Conservation (phyloP, 805 yeast species). For the Saturnispora hagleri region DNA sequence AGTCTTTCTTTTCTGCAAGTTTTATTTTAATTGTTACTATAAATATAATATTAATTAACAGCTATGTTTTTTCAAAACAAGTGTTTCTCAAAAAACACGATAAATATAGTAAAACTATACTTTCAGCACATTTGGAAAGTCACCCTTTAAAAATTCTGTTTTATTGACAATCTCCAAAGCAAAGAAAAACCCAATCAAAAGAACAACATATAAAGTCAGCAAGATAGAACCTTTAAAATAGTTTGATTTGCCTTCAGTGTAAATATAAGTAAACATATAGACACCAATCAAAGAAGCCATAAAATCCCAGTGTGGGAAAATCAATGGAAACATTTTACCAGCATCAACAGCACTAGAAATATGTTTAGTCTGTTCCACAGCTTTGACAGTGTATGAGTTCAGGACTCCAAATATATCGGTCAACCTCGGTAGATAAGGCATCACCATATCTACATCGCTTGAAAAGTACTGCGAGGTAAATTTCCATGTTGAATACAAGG, state of each 20-base stretch:
- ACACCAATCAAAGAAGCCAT: constrained; percentile 79
- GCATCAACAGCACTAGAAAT: constrained; percentile 3
- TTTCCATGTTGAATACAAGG: constrained; percentile 57
- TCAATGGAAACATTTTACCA: constrained; percentile 55
- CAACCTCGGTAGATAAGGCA: constrained; percentile 9
- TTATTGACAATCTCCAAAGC: constrained; percentile 32
- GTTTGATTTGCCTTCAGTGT: constrained; percentile 94
- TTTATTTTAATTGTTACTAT: not conserved
- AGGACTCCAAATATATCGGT: constrained; percentile 7
- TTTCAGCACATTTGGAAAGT: not conserved
- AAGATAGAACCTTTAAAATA: constrained; percentile 92
- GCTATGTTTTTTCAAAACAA: too few relatives aligned
- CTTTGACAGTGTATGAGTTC: not conserved
- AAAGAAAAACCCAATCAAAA: constrained; percentile 74
- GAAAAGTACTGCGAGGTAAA: constrained; percentile 7
- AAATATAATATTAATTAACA: not conserved
- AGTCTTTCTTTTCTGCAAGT: not conserved
- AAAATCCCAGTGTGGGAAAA: constrained; percentile 94
- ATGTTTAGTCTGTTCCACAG: not conserved
- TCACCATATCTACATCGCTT: not conserved
- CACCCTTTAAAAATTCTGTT: not conserved
- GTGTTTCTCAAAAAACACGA: too few relatives aligned
- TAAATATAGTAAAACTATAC: too few relatives aligned
- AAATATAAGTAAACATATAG: constrained; percentile 82
- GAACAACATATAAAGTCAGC: constrained; percentile 66